phyloP scores from a whole-genome alignment of 257 asterid species.

The Verbascum thapsus region DNA sequence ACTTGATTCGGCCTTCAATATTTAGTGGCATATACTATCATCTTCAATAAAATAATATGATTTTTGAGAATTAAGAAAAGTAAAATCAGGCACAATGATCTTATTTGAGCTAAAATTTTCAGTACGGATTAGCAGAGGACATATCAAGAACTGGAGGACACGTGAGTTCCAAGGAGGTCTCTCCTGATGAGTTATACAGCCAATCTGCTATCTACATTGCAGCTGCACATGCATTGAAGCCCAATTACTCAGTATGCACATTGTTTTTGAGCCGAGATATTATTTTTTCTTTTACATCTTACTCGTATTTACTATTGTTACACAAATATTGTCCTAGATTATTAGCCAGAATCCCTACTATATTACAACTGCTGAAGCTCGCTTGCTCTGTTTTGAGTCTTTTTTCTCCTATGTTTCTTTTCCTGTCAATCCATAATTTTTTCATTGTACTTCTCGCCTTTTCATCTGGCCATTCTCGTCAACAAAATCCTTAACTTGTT shows the following conservation, averaged over 20 bases:
- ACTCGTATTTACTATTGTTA: slow-evolving; percentile 22
- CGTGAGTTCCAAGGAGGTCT: slow-evolving; percentile 61
- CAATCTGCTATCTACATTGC: slow-evolving; percentile 96
- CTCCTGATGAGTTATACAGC: slow-evolving; percentile 93
- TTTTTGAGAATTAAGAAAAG: background rate
- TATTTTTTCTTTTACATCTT: slow-evolving; percentile 13
- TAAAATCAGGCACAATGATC: slow-evolving; percentile 25
- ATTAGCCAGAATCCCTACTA: slow-evolving; percentile 3
- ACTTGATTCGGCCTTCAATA: slow-evolving; percentile 27
- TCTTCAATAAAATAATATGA: slow-evolving; percentile 20
- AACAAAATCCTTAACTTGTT: background rate
- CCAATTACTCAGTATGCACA: slow-evolving; percentile 79
- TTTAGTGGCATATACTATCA: slow-evolving; percentile 4
- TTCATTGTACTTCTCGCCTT: slow-evolving; percentile 4
- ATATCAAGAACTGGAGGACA: slow-evolving; percentile 90
- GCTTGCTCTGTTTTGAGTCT: background rate
- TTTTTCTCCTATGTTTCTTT: background rate
- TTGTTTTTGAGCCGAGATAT: slow-evolving; percentile 26
- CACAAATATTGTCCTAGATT: slow-evolving; percentile 7
- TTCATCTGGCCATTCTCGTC: slow-evolving; percentile 13
- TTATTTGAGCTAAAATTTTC: slow-evolving; percentile 40
- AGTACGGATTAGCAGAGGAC: slow-evolving; percentile 99
- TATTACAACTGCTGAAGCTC: background rate
- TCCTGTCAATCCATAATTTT: slow-evolving; percentile 12
- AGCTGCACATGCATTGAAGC: slow-evolving; percentile 97